Base-by-base conservation (phyloP, 257 asterid genomes). In the Nyctanthes arbortristis region DNA sequence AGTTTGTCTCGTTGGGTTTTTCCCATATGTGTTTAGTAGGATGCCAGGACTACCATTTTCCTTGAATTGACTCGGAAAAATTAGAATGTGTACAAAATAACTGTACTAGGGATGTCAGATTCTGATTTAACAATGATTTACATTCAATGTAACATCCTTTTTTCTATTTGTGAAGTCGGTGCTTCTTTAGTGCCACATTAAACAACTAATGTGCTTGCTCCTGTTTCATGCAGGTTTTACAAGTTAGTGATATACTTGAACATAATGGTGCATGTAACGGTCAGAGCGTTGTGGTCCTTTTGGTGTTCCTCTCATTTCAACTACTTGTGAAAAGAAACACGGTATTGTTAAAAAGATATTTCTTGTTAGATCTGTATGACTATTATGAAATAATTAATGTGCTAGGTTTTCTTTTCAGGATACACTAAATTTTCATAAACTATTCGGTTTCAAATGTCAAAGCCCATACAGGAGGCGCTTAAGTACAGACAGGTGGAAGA, bases 191-290 rank as follows among this genome's bases (percentile, higher is more conserved):
- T 43, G 34, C 61, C 62, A 63, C 64, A 55, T 28, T 63, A 60
- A 40, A 25, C 71, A 62, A 67, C 75, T 75, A 65, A 73, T 66
- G 66, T 59, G 57, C 73, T 69, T 66, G 73, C 33, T 55, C 39
- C 52, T 80, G 75, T 66, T 65, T 66, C 69, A 64, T 79, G 67
- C 93, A 94, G 99, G 97, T 94, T 69, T 72, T 94, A 73, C 99
- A 94, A 80, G 94, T 89, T 85, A 94, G 97, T 60, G 97, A 94
- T 85, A 76, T 94, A 66, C 84, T 94, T 66, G 99, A 94, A 80
- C 84, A 88, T 75, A 91, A 91, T 59, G 96, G 96, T 61, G 97
- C 93, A 34, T 91, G 95, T 70, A 94, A 87, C 74, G 96, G 88
- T 18, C 84, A 83, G 66, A 91, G 95, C 71, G 97, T 94, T 63